Evolutionary conservation across 805 yeast species (phyloP).

Genomic region (Yarrowia alimentaria): DNA sequence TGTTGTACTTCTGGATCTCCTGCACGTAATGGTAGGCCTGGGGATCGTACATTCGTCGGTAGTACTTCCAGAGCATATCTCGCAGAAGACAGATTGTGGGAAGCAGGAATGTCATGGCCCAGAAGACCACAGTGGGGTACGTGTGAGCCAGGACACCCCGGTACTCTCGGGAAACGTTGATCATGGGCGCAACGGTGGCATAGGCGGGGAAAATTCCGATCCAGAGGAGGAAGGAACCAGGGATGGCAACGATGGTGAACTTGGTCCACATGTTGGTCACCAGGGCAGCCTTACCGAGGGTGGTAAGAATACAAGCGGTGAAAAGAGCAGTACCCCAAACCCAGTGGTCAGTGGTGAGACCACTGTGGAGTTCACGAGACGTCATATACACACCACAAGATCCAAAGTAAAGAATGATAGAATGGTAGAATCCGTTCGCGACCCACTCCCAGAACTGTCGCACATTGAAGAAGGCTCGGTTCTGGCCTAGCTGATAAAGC

Average conservation of each 20-base stretch:
- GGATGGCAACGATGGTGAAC: constrained; percentile 86
- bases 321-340: constrained; percentile 89
- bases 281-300: constrained; percentile 91
- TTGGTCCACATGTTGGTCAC: constrained; percentile 94
- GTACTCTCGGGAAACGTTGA: constrained; percentile 79
- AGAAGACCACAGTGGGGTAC: constrained; percentile 74
- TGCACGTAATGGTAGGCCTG: constrained; percentile 93
- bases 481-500: constrained; percentile 85
- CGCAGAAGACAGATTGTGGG: constrained; percentile 77
- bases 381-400: constrained; percentile 63
- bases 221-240: constrained; percentile 89
- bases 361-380: constrained; percentile 62
- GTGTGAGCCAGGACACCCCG: constrained; percentile 73
- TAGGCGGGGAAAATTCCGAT: constrained; percentile 81
- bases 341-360: constrained; percentile 84
- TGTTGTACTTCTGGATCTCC: constrained; percentile 92
- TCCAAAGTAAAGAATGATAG: constrained; percentile 77
- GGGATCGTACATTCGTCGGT: constrained; percentile 86
- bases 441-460: constrained; percentile 97
- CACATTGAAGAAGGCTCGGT: constrained; percentile 84
- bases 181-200: constrained; percentile 78
- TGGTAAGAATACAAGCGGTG: constrained; percentile 83
- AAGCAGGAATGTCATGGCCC: constrained; percentile 77
- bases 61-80: constrained; percentile 92
- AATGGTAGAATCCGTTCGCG: constrained; percentile 89